These are phyloP conservation scores for Globisporangium carolinianum DNA, from an alignment of 352 stramenopile species.

Conservation along the genomic window DNA sequence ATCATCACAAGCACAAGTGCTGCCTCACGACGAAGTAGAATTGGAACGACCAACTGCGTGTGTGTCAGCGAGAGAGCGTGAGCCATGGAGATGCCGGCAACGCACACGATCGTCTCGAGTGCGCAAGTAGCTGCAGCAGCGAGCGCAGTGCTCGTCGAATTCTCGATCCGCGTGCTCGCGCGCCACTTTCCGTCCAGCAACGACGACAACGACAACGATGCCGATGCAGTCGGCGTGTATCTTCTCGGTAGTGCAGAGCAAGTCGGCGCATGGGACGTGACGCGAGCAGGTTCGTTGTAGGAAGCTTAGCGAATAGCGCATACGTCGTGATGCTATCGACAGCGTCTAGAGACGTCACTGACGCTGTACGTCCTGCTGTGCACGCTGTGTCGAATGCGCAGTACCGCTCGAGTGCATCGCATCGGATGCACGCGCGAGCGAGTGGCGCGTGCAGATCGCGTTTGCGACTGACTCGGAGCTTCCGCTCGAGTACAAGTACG, in stretches of 20 bases:
- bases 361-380: too few relatives aligned
- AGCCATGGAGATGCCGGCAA: too few relatives aligned
- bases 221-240: conserved; percentile 27
- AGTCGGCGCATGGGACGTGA: conserved; percentile 56
- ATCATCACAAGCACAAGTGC: neutral
- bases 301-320: too few relatives aligned
- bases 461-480: conserved; percentile 12
- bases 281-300: conserved; percentile 28
- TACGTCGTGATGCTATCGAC: too few relatives aligned
- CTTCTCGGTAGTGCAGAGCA: conserved; percentile 43
- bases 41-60: neutral
- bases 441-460: conserved; percentile 28
- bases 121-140: neutral
- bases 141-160: conserved; percentile 16
- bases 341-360: too few relatives aligned
- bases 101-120: neutral
- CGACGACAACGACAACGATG: conserved; percentile 5
- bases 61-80: too few relatives aligned
- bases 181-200: conserved; percentile 2
- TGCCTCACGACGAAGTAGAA: neutral
- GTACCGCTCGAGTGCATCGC: conserved; percentile 40
- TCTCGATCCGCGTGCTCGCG: conserved; percentile 27
- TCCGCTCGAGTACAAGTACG: conserved; percentile 78
- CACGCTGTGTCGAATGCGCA: conserved; percentile 7
- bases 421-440: conserved; percentile 19